phyloP scores from a whole-genome alignment of 2,329 filamentous ascomycete genomes.

The Grosmannia serpens region DNA sequence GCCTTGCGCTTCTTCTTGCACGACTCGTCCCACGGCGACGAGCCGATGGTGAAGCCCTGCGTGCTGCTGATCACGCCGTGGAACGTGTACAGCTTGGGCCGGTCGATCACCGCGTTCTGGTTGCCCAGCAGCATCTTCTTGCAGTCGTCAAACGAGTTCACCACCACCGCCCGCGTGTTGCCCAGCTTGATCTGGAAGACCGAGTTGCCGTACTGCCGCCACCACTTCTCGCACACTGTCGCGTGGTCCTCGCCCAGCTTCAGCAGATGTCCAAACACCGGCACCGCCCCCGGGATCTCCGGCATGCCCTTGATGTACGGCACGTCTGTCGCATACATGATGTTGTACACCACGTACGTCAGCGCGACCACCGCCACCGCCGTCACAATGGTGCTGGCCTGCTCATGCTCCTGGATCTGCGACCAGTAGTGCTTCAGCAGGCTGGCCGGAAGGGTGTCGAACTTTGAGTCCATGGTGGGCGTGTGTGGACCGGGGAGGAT shows the following conservation, averaged over 20 bases:
- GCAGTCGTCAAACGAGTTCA: conserved; percentile 67
- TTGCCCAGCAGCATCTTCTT: conserved; percentile 67
- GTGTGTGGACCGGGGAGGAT: too few species aligned
- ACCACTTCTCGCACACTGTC: conserved; percentile 41
- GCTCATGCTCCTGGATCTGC: conserved; percentile 6
- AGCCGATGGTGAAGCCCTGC: conserved; percentile 73
- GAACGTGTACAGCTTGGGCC: conserved; percentile 71
- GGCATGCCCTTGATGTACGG: conserved; percentile 51
- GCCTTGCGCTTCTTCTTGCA: conserved; percentile 69
- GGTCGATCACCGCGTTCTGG: conserved; percentile 65
- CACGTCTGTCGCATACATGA: conserved; percentile 37
- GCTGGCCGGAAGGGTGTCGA: conserved; percentile 1
- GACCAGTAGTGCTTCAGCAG: conserved; percentile 8
- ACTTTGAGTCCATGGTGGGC: conserved; percentile 6
- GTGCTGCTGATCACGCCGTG: conserved; percentile 67
- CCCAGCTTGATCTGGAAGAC: conserved; percentile 59
- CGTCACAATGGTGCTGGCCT: conserved; percentile 6
- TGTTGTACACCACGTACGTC: conserved; percentile 6
- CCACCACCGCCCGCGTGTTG: conserved; percentile 63
- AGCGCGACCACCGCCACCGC: conserved; percentile 4
- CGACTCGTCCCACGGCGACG: conserved; percentile 73
- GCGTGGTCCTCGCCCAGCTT: conserved; percentile 49
- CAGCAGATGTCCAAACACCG: conserved; percentile 51
- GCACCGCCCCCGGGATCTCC: conserved; percentile 45
- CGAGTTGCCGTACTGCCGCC: conserved; percentile 43